These are phyloP conservation scores for Streptanthus diversifolius DNA, from an alignment of 345 rosid genomes.

Conservation along the genomic window DNA sequence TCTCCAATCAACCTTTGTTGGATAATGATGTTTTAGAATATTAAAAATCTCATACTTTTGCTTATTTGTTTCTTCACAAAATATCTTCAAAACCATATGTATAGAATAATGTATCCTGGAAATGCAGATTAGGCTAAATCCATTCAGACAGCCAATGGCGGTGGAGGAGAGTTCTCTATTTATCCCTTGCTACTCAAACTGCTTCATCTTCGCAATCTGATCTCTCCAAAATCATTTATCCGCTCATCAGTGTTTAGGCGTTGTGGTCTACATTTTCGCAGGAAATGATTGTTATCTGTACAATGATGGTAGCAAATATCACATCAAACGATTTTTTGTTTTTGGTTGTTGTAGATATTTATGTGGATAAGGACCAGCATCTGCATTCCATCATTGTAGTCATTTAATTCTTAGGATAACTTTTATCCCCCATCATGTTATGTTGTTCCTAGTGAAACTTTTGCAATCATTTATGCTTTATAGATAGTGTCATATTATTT, in stretches of 20 bases:
- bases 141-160: constrained; percentile 91
- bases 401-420: constrained; percentile 5
- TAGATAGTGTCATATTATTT: neutral
- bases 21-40: neutral
- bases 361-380: constrained; percentile 25
- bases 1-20: constrained; percentile 19
- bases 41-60: neutral
- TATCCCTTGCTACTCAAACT: constrained; percentile 92
- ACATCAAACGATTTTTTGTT: constrained; percentile 2
- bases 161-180: constrained; percentile 65
- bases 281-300: neutral
- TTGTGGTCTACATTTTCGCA: neutral
- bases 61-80: neutral
- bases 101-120: neutral
- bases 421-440: neutral
- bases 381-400: constrained; percentile 17
- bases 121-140: constrained; percentile 76
- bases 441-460: neutral
- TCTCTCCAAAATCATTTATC: neutral
- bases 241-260: neutral
- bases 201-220: constrained; percentile 71
- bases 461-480: neutral
- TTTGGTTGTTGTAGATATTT: constrained; percentile 24
- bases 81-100: neutral
- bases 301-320: neutral